phyloP scores from a whole-genome alignment of 2,329 filamentous ascomycete genomes.

The Elsinoe perseae region DNA sequence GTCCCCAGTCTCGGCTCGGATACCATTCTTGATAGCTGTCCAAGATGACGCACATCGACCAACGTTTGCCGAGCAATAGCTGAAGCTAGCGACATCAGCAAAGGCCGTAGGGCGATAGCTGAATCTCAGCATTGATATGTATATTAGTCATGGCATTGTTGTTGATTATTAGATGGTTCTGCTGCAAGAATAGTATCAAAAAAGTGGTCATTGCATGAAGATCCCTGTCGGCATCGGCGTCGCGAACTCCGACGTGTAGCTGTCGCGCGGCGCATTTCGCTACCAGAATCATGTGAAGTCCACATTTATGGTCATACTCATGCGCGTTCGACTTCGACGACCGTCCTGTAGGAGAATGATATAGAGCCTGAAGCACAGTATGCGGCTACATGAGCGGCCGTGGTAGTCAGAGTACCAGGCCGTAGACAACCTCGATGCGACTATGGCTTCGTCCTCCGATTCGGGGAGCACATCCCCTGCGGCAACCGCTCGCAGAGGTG shows the following conservation, averaged over 20 bases:
- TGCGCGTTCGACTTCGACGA: too few species aligned
- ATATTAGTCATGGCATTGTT: not conserved
- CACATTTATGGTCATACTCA: not conserved
- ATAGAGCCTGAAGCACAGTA: too few species aligned
- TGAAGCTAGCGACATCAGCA: not conserved
- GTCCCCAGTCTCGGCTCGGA: slow-evolving; percentile 38
- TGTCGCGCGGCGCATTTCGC: slow-evolving; percentile 4
- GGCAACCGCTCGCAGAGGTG: not conserved
- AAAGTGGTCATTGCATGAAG: not conserved
- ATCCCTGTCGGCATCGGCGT: not conserved
- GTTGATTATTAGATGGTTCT: not conserved
- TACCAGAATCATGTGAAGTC: not conserved
- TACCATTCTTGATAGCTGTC: slow-evolving; percentile 52
- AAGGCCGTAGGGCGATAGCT: not conserved
- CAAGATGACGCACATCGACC: not conserved
- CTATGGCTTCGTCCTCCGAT: not conserved
- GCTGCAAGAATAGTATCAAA: not conserved
- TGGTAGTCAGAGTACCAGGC: too few species aligned
- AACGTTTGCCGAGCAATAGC: not conserved
- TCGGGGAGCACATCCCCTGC: not conserved
- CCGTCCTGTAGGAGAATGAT: too few species aligned
- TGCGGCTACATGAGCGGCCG: too few species aligned
- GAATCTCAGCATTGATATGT: not conserved
- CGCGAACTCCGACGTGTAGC: slow-evolving; percentile 7
- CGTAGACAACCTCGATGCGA: not conserved